Base-by-base conservation (phyloP, 139 green algal genomes). In the Chlamydomonas sphaeroides region DNA sequence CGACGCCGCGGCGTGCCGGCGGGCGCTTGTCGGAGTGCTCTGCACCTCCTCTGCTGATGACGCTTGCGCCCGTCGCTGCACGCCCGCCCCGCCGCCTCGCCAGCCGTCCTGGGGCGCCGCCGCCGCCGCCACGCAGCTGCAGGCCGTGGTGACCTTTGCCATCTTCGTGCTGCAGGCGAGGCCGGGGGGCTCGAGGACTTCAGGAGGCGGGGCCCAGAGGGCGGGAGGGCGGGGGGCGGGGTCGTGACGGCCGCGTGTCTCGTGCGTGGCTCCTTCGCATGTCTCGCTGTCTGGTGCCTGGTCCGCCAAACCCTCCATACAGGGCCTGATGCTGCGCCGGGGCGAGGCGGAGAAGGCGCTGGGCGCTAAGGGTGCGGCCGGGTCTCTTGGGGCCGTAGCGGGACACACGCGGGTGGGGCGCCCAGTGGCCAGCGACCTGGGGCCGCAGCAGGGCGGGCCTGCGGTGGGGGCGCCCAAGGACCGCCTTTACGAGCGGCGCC, bases 301-400 rank as follows among this genome's bases (percentile, higher is more conserved):
- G 10, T 62, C 21, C 1, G 21, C 28, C 25, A 5, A 14, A 5
- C 53, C 35, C 38, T 28, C 21, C 30, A 61, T 61, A 30, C 51
- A 90, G 81, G 86, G 86, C 0, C 56, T 88, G 25, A 79, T 88
- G 75, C 57, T 87, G 65, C n/a, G 81, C 11, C 28, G 70, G 14
- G 81, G 85, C 28, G 81, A 90, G 65, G 86, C 86, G 35, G 82
- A 78, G 63, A 65, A 82, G 65, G 86, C 86, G 36, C 70, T 90
- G 36, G 61, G 65, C 15, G 84, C 78, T 32, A 79, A 23, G 72
- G 84, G 84, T 83, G 33, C 25, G 66, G 23, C 51, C 1, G 11
- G 15, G 56, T 10, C 11, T 10, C 45, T 14, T 10, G 45, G 45
- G 45, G 45, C 45, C n/a, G n/a, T n/a, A n/a, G n/a, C n/a, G n/a